Percentiles rank a stretch among this genome's conserved stretches.
These are phyloP conservation scores for Ogataea sp. DNA, from an alignment of 805 yeast species.

Conservation along the genomic window DNA sequence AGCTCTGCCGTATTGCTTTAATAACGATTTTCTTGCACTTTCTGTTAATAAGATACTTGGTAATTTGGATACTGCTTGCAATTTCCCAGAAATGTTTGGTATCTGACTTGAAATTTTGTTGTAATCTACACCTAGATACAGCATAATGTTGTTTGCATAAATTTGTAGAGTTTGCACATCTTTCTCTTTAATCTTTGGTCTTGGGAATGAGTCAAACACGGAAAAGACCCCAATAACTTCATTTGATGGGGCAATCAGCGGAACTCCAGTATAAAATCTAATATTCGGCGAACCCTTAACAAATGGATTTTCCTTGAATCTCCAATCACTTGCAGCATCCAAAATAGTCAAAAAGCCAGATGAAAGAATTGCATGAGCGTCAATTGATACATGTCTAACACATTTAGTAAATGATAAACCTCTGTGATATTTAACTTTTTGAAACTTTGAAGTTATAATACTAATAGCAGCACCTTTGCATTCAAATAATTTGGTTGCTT, in stretches of 20 bases:
- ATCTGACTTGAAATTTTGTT: constrained; percentile 1
- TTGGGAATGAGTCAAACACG: constrained; percentile 43
- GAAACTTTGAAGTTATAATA: constrained; percentile 40
- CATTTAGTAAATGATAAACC: constrained; percentile 41
- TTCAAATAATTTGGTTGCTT: constrained; percentile 32
- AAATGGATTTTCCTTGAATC: constrained; percentile 53
- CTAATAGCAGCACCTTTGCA: constrained; percentile 53
- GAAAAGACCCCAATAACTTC: constrained; percentile 50
- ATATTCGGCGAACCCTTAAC: constrained; percentile 55
- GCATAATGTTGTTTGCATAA: constrained; percentile 34
- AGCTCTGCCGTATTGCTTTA: constrained; percentile 48
- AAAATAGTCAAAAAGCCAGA: constrained; percentile 42
- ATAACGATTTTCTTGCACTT: constrained; percentile 2
- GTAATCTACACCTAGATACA: constrained; percentile 29
- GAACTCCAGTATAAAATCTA: constrained; percentile 59
- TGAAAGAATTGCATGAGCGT: constrained; percentile 62
- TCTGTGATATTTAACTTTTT: constrained; percentile 40
- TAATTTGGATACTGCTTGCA: background rate
- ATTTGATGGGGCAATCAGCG: constrained; percentile 32
- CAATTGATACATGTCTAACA: constrained; percentile 51
- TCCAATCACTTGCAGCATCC: constrained; percentile 66
- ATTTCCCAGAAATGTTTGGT: background rate
- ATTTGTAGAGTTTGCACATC: constrained; percentile 28
- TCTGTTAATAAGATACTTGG: background rate
- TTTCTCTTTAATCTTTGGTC: constrained; percentile 27